phyloP scores from a whole-genome alignment of 495 filamentous ascomycete species.

The Xylaria grammica region DNA sequence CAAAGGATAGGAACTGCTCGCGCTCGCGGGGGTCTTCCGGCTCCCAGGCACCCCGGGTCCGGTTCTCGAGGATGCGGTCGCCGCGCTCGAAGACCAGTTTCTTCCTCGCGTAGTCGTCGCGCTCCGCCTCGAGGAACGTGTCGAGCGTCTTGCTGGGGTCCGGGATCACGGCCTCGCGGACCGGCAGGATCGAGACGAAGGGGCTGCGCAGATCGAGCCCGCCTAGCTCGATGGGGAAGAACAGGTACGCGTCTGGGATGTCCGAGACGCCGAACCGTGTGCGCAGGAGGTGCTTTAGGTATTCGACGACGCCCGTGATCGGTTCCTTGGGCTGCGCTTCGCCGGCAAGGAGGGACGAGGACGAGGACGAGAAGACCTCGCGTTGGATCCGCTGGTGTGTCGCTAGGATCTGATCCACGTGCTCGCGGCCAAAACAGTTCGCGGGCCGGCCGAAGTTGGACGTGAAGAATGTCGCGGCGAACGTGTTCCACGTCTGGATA shows the following conservation, averaged over 20 bases:
- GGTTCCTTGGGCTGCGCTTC: slow-evolving; percentile 22
- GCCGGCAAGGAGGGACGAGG: slow-evolving; percentile 17
- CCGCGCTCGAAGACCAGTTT: slow-evolving; percentile 53
- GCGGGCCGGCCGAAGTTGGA: slow-evolving; percentile 70
- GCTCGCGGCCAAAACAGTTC: slow-evolving; percentile 65
- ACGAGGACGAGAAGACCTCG: slow-evolving; percentile 50
- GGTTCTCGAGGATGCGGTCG: not conserved
- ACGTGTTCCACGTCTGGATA: slow-evolving; percentile 70
- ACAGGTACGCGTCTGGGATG: slow-evolving; percentile 73
- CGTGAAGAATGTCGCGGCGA: slow-evolving; percentile 67
- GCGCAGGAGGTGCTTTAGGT: slow-evolving; percentile 60
- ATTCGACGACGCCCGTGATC: slow-evolving; percentile 59
- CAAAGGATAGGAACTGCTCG: slow-evolving; percentile 56
- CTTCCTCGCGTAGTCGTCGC: slow-evolving; percentile 49
- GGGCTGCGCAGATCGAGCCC: slow-evolving; percentile 63
- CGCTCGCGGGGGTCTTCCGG: slow-evolving; percentile 28
- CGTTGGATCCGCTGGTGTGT: slow-evolving; percentile 66
- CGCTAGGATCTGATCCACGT: slow-evolving; percentile 67
- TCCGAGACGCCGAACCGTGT: slow-evolving; percentile 59
- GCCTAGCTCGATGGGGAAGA: slow-evolving; percentile 64
- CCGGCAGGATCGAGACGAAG: slow-evolving; percentile 58
- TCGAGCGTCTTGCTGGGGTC: slow-evolving; percentile 51
- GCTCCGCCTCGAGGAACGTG: slow-evolving; percentile 51
- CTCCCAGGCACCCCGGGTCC: slow-evolving; percentile 25
- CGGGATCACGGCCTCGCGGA: slow-evolving; percentile 57